Percentiles rank a stretch among this genome's conserved stretches.
phyloP scores from a whole-genome alignment of 768 basidiomycete genomes.

The Russula lepida region DNA sequence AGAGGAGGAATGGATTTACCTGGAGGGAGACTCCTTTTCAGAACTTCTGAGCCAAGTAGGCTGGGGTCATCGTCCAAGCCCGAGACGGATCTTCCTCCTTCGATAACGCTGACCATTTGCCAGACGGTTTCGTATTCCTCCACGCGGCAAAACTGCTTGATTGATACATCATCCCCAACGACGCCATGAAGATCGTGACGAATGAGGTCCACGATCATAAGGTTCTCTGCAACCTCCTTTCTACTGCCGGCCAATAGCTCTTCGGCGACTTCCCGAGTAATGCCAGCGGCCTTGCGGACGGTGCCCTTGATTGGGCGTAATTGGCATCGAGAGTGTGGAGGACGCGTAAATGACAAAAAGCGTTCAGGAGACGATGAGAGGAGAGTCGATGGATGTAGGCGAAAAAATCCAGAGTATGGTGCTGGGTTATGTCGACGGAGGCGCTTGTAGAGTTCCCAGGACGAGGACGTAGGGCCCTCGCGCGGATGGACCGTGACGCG shows the following conservation, averaged over 20 bases:
- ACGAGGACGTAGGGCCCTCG: slow-evolving; percentile 31
- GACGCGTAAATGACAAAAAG: slow-evolving; percentile 73
- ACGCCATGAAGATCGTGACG: slow-evolving; percentile 84
- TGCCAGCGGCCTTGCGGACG: slow-evolving; percentile 56
- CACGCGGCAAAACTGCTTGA: slow-evolving; percentile 77
- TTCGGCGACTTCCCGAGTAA: slow-evolving; percentile 60
- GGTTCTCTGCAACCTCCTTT: slow-evolving; percentile 93
- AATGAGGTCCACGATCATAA: slow-evolving; percentile 98
- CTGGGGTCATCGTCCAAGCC: slow-evolving; percentile 28
- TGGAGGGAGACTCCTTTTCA: slow-evolving; percentile 76
- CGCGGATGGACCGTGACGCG: slow-evolving; percentile 36
- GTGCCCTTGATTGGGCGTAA: slow-evolving; percentile 96
- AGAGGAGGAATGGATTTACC: slow-evolving; percentile 37
- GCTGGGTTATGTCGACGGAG: slow-evolving; percentile 78
- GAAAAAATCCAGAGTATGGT: slow-evolving; percentile 77
- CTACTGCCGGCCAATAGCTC: slow-evolving; percentile 50
- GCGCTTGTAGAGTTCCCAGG: slow-evolving; percentile 67
- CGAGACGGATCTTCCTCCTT: slow-evolving; percentile 40
- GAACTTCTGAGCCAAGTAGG: slow-evolving; percentile 68
- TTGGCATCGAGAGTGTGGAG: slow-evolving; percentile 59
- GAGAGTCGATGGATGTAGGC: slow-evolving; percentile 66
- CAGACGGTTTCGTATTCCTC: slow-evolving; percentile 94
- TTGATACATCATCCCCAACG: slow-evolving; percentile 72
- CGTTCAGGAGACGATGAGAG: slow-evolving; percentile 88
- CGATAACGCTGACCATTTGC: slow-evolving; percentile 91